A percentile compares a stretch with the other conserved stretches of the same genome.
Evolutionary conservation across 2,329 filamentous ascomycete species (phyloP).

Genomic region (Coniochaeta hoffmannii): DNA sequence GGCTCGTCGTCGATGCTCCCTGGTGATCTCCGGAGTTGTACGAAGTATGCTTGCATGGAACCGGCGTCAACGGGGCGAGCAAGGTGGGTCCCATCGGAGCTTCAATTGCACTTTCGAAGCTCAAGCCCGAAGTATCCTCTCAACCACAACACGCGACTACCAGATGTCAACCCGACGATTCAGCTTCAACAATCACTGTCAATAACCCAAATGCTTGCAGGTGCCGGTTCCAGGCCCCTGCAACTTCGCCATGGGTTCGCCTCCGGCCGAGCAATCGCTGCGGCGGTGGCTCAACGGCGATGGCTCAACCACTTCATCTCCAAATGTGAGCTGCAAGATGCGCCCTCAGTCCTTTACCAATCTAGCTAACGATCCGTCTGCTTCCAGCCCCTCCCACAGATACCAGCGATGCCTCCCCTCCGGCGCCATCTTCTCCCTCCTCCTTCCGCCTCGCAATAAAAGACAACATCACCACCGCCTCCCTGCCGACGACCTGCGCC

Average conservation of each 20-base stretch:
- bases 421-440: not conserved
- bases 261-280: not conserved
- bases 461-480: constrained; percentile 64
- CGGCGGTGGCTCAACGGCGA: constrained; percentile 10
- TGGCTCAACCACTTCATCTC: constrained; percentile 18
- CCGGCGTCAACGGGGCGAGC: too few relatives aligned
- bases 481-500: constrained; percentile 72
- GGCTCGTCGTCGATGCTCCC: too few relatives aligned
- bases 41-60: too few relatives aligned
- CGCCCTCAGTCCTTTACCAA: not conserved
- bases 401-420: not conserved
- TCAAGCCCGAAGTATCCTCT: not conserved
- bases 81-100: too few relatives aligned
- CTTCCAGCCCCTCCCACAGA: not conserved
- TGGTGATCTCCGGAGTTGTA: too few relatives aligned
- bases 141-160: not conserved
- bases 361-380: not conserved
- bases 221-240: constrained; percentile 6
- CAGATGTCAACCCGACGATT: not conserved
- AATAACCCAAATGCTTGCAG: not conserved
- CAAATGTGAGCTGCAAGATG: constrained; percentile 6
- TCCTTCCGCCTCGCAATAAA: constrained; percentile 55
- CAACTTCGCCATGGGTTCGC: constrained; percentile 10
- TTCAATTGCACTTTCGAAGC: not conserved
- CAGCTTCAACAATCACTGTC: not conserved